Base-by-base conservation (phyloP, 306 rosid species). In the Inga oerstediana region DNA sequence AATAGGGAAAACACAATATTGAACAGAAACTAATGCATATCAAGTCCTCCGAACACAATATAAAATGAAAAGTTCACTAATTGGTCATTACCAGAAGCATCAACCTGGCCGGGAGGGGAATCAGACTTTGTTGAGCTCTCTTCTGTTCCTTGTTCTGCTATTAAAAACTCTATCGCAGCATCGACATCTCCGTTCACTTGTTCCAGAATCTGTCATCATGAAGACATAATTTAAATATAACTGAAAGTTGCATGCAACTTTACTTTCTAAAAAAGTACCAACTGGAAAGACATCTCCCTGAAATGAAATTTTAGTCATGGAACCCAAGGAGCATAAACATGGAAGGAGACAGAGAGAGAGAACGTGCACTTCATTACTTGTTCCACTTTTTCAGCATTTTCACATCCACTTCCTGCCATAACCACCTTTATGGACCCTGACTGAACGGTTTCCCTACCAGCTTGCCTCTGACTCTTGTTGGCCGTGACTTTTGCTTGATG, bases 131-230 rank as follows among this genome's bases (percentile, higher is more conserved):
- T 83, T 16, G 84, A 76, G 81, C 76, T 80, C 74, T 90, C 91
- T 81, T 91, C 94, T 46, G 86, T 41, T 79, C 81, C 94, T 84
- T 88, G 90, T 83, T 91, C 97, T 74, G 94, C 97, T 56, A 93
- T 89, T 72, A 93, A 90, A 86, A 91, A 90, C 88, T 91, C 97
- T 85, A 93, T 89, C 51, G 98, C 97, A 35, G 94, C 91, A 80
- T 80, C 91, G 78, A 90, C 89, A 81, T 93, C 93, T 58, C 94
- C 94, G 85, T 87, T 84, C 74, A 92, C 92, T 83, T 91, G 89
- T 39, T 54, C 85, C 79, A 93, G 84, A 90, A 91, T 84, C 98
- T 93, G 86, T 17, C 70, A 77, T 43, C 65, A 84, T 39, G 80
- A 81, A 74, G 78, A 67, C 58, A 81, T 49, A 75, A 72, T 72